Base-by-base conservation (phyloP, 352 stramenopile genomes). In the Globisporangium camurandrum region DNA sequence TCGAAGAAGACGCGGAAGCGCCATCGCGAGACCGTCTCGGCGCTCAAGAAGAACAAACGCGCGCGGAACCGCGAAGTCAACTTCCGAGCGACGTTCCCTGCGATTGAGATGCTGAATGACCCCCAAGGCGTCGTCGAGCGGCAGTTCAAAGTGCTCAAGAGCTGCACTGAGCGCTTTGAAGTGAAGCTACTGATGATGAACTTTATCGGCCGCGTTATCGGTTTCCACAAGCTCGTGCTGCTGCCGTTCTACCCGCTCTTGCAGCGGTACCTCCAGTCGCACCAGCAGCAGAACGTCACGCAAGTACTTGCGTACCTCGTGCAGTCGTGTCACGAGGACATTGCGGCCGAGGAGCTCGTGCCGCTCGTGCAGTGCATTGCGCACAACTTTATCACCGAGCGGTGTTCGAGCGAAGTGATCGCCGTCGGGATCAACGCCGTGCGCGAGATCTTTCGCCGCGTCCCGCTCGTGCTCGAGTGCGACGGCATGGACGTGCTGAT, bases 151-250 rank as follows among this genome's bases (percentile, higher is more conserved):
- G 67, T 90, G 30, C 73, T 96, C 28, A 93, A 84, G 57, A 73
- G 54, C 62, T 98, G 64, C 54, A 95, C 84, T 5, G 83, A 96
- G 56, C 79, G 81, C 28, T 96, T 97, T 34, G 85, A 98, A 57
- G 82, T 95, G 42, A 97, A 98, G 57, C 75, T 99, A 46, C 71
- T 99, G 20, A 97, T 98, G 86, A 97, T 99, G 78, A 98, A 99
- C 73, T 98, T 99, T 62, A 97, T 99, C 40, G 95, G 93, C 14
- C 85, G 96, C 14, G 64, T 99, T 27, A 69, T 98, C 6, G 96
- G 96, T n/a, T 96, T 98, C 62, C 96, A 99, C 72, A 96, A 98
- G 67, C 75, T 99, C 38, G 72, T 98, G 30, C 59, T 99, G 43
- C 73, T 99, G 39, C 80, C 84, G 27, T 93, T 98, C 55, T 99